A percentile compares a stretch with the other conserved stretches of the same genome.
Evolutionary conservation across 768 basidiomycete genomes (phyloP).

Genomic region (Agaricus blazei): DNA sequence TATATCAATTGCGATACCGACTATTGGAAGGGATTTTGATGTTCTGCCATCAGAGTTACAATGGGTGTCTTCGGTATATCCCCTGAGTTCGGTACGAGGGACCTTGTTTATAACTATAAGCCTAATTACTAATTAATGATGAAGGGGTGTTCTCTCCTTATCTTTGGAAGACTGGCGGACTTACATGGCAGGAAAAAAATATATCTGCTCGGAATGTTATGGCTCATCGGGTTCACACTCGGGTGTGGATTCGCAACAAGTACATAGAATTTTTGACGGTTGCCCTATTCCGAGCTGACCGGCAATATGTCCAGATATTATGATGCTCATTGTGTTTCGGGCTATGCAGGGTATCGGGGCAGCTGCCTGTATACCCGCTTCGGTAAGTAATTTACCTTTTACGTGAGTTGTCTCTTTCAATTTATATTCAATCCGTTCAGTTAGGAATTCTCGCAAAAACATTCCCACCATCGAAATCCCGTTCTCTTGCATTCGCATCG

Average conservation of each 20-base stretch:
- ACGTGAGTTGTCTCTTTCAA: background rate
- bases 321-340: slow-evolving; percentile 68
- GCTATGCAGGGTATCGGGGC: slow-evolving; percentile 77
- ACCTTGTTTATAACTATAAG: background rate
- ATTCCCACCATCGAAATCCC: slow-evolving; percentile 61
- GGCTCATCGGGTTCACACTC: slow-evolving; percentile 53
- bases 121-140: slow-evolving; percentile 30
- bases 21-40: slow-evolving; percentile 41
- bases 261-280: slow-evolving; percentile 25
- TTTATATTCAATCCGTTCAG: slow-evolving; percentile 23
- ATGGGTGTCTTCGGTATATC: slow-evolving; percentile 63
- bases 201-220: slow-evolving; percentile 56
- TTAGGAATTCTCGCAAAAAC: slow-evolving; percentile 79
- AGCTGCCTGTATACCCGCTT: slow-evolving; percentile 70
- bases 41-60: slow-evolving; percentile 51
- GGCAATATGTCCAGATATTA: slow-evolving; percentile 32
- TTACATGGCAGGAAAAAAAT: slow-evolving; percentile 67
- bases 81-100: slow-evolving; percentile 51
- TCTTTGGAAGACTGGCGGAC: slow-evolving; percentile 76
- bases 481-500: slow-evolving; percentile 76
- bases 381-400: slow-evolving; percentile 35
- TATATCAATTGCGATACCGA: slow-evolving; percentile 46
- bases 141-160: slow-evolving; percentile 81
- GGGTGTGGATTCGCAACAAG: slow-evolving; percentile 59
- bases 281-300: background rate